Evolutionary conservation across 345 rosid species (phyloP).

Genomic region (Cochlearia excelsa): DNA sequence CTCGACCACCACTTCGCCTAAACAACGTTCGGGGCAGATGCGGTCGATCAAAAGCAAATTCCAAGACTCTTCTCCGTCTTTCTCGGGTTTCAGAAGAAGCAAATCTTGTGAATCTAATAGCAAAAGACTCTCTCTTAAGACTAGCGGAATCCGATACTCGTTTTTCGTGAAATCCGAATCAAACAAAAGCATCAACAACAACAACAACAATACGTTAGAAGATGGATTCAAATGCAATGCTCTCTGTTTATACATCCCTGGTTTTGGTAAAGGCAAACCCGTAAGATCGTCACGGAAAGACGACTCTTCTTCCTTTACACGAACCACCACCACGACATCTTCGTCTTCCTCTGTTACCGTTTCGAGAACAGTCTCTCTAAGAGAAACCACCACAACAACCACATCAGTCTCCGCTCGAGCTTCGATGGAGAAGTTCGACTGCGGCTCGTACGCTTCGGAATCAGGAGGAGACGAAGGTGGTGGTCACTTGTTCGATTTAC

Average conservation of each 20-base stretch:
- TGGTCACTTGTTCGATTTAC: conserved; percentile 61
- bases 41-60: conserved; percentile 31
- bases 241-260: conserved; percentile 72
- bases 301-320: conserved; percentile 31
- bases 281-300: conserved; percentile 37
- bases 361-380: conserved; percentile 30
- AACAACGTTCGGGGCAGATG: conserved; percentile 33
- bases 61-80: conserved; percentile 6
- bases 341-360: conserved; percentile 21
- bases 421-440: conserved; percentile 83
- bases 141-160: conserved; percentile 27
- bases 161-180: conserved; percentile 35
- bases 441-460: conserved; percentile 64
- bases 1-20: conserved; percentile 56
- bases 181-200: conserved; percentile 23
- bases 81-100: conserved; percentile 40
- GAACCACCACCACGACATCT: conserved; percentile 29
- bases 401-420: conserved; percentile 62
- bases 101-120: conserved; percentile 54
- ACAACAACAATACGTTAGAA: conserved; percentile 30
- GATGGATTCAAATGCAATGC: conserved; percentile 72
- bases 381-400: conserved; percentile 32
- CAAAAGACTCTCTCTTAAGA: conserved; percentile 28
- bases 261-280: conserved; percentile 65
- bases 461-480: conserved; percentile 24